Evolutionary conservation across 73 alveolate genomes (phyloP), one percentile per base, ranked within the genome.

Genomic region (Stentor coeruleus): DNA sequence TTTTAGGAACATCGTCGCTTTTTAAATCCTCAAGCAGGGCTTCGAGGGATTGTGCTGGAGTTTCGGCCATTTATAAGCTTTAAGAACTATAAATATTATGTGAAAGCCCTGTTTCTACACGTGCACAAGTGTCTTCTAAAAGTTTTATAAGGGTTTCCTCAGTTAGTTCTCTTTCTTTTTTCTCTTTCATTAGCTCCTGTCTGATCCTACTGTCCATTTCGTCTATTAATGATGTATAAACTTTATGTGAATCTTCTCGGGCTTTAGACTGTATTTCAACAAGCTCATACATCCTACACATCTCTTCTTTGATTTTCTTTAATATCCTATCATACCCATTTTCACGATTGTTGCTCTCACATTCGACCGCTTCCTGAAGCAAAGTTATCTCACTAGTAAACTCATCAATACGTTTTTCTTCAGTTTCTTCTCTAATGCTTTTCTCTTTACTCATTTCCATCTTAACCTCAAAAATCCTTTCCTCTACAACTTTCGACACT

Each of bases 1-100:
- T 94, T 77, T 86, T 87, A 49, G 90, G 75, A 38, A 82, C 59
- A 83, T 92, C 97, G 58, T 92, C 97, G 41, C 89, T 79, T 88
- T 90, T 92, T 39, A 92, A 85, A 72, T 92, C 97, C 39, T 92
- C 97, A 3, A 92, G 87, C 58, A 87, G 36, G 1, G 37, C 79
- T 1, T 20, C 79, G 79, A 66, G n/a, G 2, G 79, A 31, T 1
- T 20, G 33, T 20, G 37, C n/a, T 20, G 79, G 37, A 66, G 40
- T 66, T 66, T 66, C 79, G n/a, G 66, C 66, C 66, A 49, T 49
- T 49, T 49, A 49, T 49, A 49, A 49, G n/a, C n/a, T n/a, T n/a
- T n/a, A n/a, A n/a, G n/a, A n/a, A n/a, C n/a, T n/a, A n/a, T n/a
- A n/a, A n/a, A n/a, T n/a, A n/a, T n/a, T n/a, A n/a, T n/a, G n/a